Evolutionary conservation across 2,329 filamentous ascomycete genomes (phyloP).

Genomic region (Venturia pyrina): DNA sequence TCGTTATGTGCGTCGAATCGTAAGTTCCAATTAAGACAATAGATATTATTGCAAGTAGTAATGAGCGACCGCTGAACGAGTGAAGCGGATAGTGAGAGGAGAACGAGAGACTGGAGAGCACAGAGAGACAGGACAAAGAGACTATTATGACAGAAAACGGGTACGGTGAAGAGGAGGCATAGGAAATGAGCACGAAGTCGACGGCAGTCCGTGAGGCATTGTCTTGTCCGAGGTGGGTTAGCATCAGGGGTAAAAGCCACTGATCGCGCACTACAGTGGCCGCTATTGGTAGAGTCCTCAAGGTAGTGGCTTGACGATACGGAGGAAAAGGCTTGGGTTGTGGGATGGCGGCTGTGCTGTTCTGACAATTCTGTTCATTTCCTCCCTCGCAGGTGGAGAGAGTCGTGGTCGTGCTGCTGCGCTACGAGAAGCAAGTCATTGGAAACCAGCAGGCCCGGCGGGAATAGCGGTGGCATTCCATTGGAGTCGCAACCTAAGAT

Average conservation of each 20-base stretch:
- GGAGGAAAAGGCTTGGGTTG: background rate
- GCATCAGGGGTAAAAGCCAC: conserved; percentile 5
- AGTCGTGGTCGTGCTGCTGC: background rate
- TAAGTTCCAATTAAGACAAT: conserved; percentile 16
- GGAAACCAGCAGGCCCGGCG: background rate
- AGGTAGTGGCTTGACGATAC: background rate
- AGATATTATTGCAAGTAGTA: conserved; percentile 26
- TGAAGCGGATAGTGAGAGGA: conserved; percentile 59
- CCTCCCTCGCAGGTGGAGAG: background rate
- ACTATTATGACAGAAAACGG: conserved; percentile 20
- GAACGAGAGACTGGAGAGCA: conserved; percentile 26
- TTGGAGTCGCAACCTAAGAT: background rate
- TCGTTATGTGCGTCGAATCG: conserved; percentile 8
- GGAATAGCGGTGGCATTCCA: background rate
- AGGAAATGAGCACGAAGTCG: conserved; percentile 10
- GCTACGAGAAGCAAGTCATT: too few species aligned
- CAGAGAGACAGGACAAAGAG: conserved; percentile 20
- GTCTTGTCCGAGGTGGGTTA: background rate
- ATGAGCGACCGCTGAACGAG: conserved; percentile 81
- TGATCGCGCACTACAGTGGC: background rate
- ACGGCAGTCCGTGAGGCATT: background rate
- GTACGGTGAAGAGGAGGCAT: conserved; percentile 2
- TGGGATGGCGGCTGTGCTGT: background rate
- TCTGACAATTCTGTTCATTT: background rate
- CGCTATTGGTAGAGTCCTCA: background rate